Percentiles rank a stretch among this genome's conserved stretches.
Conservation (phyloP, 2,329 filamentous ascomycete species). For the Boeremia exigua region DNA sequence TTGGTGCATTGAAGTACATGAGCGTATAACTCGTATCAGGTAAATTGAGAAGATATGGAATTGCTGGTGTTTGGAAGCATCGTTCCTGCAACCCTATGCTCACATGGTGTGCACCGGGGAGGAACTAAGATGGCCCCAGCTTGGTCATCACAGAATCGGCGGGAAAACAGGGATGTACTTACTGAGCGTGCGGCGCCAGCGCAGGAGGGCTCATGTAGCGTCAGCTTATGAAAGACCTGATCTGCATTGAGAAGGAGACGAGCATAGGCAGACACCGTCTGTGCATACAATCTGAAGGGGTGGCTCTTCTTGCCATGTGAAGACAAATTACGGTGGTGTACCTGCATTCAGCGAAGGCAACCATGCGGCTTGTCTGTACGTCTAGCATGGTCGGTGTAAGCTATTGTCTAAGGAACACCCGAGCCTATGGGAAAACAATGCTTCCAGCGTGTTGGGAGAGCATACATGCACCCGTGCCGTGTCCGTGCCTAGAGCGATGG, state of each 20-base stretch:
- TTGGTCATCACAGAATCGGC: conserved; percentile 36
- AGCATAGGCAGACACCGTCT: neutral
- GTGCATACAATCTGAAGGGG: neutral
- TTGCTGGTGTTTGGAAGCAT: conserved; percentile 34
- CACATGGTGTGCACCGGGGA: conserved; percentile 11
- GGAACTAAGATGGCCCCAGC: conserved; percentile 46
- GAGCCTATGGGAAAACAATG: neutral
- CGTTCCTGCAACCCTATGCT: conserved; percentile 24
- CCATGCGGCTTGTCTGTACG: neutral
- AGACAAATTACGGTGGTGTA: conserved; percentile 4
- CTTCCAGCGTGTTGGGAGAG: conserved; percentile 1
- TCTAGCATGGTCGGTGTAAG: neutral
- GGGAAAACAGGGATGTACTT: conserved; percentile 8
- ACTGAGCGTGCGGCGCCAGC: conserved; percentile 4
- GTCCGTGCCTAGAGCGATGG: neutral
- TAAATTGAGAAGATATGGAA: conserved; percentile 34
- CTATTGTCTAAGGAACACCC: neutral
- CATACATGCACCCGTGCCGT: neutral
- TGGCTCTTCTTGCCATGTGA: neutral
- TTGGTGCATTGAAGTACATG: neutral
- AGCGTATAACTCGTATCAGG: conserved; percentile 19
- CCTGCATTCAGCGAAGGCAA: conserved; percentile 2
- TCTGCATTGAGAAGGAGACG: neutral
- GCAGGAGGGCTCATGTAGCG: neutral
- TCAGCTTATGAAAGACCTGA: neutral